Evolutionary conservation across 192 early-diverging fungal species (phyloP).

Genomic region (Backusella tuberculispora): DNA sequence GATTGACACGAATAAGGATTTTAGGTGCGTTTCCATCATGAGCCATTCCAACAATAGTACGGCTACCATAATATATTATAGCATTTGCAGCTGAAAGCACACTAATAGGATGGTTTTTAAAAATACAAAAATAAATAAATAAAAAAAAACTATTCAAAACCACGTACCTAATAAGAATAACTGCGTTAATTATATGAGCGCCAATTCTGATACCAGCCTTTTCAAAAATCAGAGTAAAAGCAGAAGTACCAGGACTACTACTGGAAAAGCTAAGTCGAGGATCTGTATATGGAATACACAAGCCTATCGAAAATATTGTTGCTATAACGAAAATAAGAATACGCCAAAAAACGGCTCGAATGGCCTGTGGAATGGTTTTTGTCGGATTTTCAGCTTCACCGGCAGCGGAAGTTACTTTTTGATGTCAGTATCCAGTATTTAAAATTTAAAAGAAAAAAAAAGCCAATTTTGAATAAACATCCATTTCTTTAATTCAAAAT

Average conservation of each 20-base stretch:
- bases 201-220: conserved; percentile 63
- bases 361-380: conserved; percentile 70
- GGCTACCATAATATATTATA: conserved; percentile 80
- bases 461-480: neutral
- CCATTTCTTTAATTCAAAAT: neutral
- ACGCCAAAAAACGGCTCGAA: conserved; percentile 78
- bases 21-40: conserved; percentile 75
- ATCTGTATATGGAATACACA: conserved; percentile 75
- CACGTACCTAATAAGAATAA: conserved; percentile 59
- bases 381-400: conserved; percentile 88
- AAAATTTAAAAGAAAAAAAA: neutral
- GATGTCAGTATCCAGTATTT: too few relatives aligned
- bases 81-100: conserved; percentile 81
- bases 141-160: conserved; percentile 38
- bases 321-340: conserved; percentile 82
- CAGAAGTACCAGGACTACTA: conserved; percentile 58
- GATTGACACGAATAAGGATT: conserved; percentile 62
- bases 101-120: neutral
- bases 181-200: conserved; percentile 71
- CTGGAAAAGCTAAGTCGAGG: conserved; percentile 55
- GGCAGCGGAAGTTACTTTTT: conserved; percentile 76
- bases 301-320: conserved; percentile 83
- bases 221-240: conserved; percentile 69
- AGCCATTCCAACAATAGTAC: conserved; percentile 76
- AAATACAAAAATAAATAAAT: neutral